These are phyloP conservation scores for Leccinum fallax DNA, from an alignment of 1,284 basidiomycete genomes.

Conservation along the genomic window DNA sequence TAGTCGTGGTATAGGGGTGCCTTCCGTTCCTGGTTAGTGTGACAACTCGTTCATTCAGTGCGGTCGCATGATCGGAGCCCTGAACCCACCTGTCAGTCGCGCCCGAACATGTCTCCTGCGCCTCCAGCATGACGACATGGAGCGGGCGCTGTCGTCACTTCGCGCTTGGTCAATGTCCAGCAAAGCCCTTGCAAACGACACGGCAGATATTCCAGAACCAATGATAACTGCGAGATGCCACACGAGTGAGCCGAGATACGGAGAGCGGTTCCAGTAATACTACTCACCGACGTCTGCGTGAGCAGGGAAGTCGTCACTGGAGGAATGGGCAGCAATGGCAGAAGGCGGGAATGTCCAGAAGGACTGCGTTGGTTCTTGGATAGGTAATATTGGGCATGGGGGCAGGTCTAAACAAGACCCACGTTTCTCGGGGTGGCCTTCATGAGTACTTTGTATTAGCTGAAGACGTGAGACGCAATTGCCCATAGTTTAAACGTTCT, in stretches of 20 bases:
- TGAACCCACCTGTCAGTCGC: constrained; percentile 49
- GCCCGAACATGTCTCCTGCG: constrained; percentile 52
- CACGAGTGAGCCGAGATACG: neutral
- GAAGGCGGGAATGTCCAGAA: constrained; percentile 50
- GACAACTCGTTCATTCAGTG: neutral
- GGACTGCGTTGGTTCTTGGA: constrained; percentile 43
- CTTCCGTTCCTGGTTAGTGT: constrained; percentile 60
- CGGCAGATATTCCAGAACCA: constrained; percentile 53
- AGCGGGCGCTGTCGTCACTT: constrained; percentile 22
- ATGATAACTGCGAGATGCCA: constrained; percentile 40
- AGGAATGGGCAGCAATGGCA: constrained; percentile 34
- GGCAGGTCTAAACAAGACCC: neutral
- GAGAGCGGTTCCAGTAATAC: neutral
- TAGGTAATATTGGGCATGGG: constrained; percentile 39
- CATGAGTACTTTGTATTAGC: neutral
- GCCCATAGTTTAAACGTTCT: constrained; percentile 23
- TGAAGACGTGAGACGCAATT: constrained; percentile 23
- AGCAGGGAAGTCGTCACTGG: constrained; percentile 34
- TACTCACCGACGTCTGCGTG: constrained; percentile 43
- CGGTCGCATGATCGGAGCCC: neutral
- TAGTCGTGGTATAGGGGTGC: constrained; percentile 68
- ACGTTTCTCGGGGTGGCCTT: constrained; percentile 5
- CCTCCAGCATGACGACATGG: constrained; percentile 50
- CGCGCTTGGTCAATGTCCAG: constrained; percentile 33
- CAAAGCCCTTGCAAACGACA: constrained; percentile 46